phyloP scores from a whole-genome alignment of 2,329 filamentous ascomycete species.

The Scedosporium dehoogii region DNA sequence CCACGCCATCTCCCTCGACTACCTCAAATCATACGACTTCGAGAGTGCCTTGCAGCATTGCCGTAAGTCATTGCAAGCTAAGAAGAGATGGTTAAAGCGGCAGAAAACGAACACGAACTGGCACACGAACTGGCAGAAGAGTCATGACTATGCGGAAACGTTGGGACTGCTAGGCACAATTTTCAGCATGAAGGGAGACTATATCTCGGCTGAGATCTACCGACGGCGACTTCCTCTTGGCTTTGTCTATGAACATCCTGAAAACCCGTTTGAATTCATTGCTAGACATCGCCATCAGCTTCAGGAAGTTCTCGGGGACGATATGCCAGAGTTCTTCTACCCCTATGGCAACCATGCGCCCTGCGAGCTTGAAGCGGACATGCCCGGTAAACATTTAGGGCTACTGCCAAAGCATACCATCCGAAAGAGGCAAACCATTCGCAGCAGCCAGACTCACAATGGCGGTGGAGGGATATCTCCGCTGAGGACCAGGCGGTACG shows the following conservation, averaged over 20 bases:
- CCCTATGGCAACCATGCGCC: too few relatives aligned
- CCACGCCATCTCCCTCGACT: slow-evolving; percentile 14
- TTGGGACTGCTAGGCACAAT: slow-evolving; percentile 16
- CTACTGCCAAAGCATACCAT: neutral
- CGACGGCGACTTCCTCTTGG: slow-evolving; percentile 9
- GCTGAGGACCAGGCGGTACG: neutral
- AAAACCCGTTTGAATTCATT: neutral
- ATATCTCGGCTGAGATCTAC: slow-evolving; percentile 15
- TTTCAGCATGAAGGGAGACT: slow-evolving; percentile 14
- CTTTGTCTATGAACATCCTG: neutral
- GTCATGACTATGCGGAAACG: slow-evolving; percentile 12
- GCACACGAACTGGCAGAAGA: slow-evolving; percentile 5
- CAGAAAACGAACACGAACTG: too few relatives aligned
- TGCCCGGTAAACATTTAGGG: neutral
- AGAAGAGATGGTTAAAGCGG: slow-evolving; percentile 13
- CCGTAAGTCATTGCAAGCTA: slow-evolving; percentile 13
- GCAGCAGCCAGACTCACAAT: too few relatives aligned
- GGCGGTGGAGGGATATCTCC: neutral
- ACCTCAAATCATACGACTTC: slow-evolving; percentile 14
- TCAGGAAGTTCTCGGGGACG: neutral
- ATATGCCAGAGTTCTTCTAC: neutral
- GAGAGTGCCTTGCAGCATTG: slow-evolving; percentile 15
- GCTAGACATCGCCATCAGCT: neutral
- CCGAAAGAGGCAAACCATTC: neutral
- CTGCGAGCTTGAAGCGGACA: neutral